These are phyloP conservation scores for Fagopyrum homotropicum DNA, from an alignment of 148 eudicot genomes.

Conservation along the genomic window DNA sequence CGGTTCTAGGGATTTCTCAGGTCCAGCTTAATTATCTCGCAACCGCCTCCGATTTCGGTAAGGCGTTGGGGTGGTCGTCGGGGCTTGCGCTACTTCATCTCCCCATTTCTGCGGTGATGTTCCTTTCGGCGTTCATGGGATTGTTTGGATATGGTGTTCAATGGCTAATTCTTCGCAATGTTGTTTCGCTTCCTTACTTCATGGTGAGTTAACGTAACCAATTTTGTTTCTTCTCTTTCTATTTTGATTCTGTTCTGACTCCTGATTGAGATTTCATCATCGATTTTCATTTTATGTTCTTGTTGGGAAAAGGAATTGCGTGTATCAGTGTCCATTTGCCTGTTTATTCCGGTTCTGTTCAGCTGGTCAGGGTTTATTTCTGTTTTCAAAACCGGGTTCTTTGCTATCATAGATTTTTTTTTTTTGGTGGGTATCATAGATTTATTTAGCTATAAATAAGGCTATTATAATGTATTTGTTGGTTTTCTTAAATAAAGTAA, in stretches of 20 bases:
- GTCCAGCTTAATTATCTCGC: conserved; percentile 85
- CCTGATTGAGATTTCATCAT: background rate
- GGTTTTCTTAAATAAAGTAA: too few species aligned
- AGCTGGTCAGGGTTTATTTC: background rate
- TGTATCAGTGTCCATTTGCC: background rate
- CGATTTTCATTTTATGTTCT: background rate
- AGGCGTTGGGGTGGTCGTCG: conserved; percentile 89
- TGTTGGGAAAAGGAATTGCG: background rate
- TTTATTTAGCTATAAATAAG: too few species aligned
- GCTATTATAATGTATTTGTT: too few species aligned
- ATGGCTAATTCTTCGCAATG: conserved; percentile 49
- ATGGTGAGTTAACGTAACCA: conserved; percentile 30
- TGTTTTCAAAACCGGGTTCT: background rate
- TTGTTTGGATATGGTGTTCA: conserved; percentile 70
- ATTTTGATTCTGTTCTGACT: background rate
- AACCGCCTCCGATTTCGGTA: conserved; percentile 81
- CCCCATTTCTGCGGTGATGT: conserved; percentile 63
- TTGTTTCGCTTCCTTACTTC: conserved; percentile 59
- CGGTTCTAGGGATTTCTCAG: conserved; percentile 55
- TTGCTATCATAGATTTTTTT: background rate
- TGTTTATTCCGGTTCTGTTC: background rate
- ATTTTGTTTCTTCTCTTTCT: background rate
- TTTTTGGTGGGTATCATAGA: too few species aligned
- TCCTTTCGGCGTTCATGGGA: conserved; percentile 68
- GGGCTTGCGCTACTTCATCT: conserved; percentile 61